Evolutionary conservation across 2,329 filamentous ascomycete species (phyloP).

Genomic region (Colletotrichum sojae): DNA sequence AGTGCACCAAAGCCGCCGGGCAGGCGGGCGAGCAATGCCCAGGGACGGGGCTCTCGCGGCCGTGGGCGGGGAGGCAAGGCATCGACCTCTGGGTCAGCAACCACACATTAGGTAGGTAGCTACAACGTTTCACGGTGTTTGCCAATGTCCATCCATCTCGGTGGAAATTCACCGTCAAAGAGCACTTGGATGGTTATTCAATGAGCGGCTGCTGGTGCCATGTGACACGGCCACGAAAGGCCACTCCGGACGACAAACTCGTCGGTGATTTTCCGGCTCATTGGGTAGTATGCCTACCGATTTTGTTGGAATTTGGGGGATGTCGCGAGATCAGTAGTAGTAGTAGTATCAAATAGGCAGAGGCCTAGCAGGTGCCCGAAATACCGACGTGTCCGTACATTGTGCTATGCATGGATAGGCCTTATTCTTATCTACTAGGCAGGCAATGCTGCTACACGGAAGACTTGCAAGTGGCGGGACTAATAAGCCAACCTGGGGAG

Average conservation of each 20-base stretch:
- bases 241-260: slow-evolving; percentile 8
- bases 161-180: not conserved
- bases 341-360: no score
- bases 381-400: no score
- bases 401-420: no score
- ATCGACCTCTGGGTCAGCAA: slow-evolving; percentile 15
- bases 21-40: slow-evolving; percentile 15
- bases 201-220: not conserved
- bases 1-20: slow-evolving; percentile 13
- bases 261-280: not conserved
- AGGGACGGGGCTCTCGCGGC: slow-evolving; percentile 22
- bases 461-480: no score
- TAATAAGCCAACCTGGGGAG: no score
- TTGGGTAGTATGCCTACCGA: not conserved
- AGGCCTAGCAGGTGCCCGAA: no score
- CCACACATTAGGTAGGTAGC: slow-evolving; percentile 4
- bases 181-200: not conserved
- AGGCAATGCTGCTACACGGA: no score
- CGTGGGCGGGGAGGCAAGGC: slow-evolving; percentile 37
- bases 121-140: not conserved
- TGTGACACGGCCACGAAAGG: slow-evolving; percentile 24
- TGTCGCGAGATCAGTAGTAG: no score
- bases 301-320: no score
- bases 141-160: not conserved
- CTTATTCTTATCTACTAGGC: no score